Conservation (phyloP, 2,329 filamentous ascomycete genomes). For the Chalaropsis ovoidea region DNA sequence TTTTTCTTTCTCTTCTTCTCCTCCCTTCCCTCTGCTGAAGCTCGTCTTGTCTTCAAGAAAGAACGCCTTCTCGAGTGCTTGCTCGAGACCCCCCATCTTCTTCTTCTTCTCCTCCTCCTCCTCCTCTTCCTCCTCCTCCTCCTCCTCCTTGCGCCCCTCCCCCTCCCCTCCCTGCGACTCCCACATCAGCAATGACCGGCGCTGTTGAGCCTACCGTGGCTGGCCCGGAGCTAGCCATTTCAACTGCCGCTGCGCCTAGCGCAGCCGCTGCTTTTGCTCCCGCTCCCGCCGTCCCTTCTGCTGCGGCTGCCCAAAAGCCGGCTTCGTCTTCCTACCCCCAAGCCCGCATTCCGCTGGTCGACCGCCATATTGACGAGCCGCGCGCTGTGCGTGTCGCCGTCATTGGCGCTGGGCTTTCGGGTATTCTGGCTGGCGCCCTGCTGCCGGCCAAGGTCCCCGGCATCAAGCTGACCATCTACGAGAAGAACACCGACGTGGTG, state of each 20-base stretch:
- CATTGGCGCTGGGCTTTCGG: constrained; percentile 34
- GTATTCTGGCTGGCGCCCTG: constrained; percentile 49
- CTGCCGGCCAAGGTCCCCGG: constrained; percentile 59
- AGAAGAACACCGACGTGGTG: constrained; percentile 59
- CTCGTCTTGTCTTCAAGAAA: not conserved
- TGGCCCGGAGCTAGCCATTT: constrained; percentile 9
- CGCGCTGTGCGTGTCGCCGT: constrained; percentile 32
- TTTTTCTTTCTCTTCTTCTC: not conserved
- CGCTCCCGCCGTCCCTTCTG: not conserved
- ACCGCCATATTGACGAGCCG: constrained; percentile 33
- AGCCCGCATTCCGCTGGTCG: constrained; percentile 27
- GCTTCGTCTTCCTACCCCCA: constrained; percentile 5
- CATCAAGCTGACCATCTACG: constrained; percentile 54
- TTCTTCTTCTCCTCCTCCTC: not conserved
- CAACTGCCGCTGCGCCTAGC: not conserved
- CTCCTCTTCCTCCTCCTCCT: not conserved
- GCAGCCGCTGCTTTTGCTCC: not conserved
- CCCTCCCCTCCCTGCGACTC: not conserved
- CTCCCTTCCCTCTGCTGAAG: not conserved
- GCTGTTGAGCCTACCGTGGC: constrained; percentile 1
- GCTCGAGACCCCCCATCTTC: not conserved
- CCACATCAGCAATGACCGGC: constrained; percentile 7
- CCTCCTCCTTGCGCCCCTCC: not conserved
- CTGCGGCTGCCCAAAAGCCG: not conserved
- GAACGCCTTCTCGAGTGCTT: too few species aligned